phyloP scores from a whole-genome alignment of 371 early-diverging fungal genomes.

The Mucor lusitanicus region DNA sequence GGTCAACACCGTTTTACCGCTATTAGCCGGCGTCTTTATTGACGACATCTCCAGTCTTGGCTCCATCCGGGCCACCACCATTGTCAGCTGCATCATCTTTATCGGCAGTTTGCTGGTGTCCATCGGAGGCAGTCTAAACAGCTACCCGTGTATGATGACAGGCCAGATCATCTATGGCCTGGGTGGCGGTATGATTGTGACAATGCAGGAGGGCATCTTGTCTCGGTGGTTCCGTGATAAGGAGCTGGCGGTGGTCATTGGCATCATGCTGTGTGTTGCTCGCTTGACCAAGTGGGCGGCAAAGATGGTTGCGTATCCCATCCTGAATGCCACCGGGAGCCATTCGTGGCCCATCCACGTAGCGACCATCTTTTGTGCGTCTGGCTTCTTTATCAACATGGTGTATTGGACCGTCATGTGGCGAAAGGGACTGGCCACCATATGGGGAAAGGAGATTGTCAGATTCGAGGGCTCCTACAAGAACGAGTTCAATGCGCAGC shows the following conservation, averaged over 20 bases:
- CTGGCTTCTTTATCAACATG: conserved; percentile 31
- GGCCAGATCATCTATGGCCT: conserved; percentile 48
- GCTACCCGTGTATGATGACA: conserved; percentile 45
- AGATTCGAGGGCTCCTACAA: conserved; percentile 12
- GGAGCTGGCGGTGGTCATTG: conserved; percentile 40
- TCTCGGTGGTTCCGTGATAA: conserved; percentile 51
- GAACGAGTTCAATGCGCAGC: conserved; percentile 10
- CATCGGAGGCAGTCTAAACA: conserved; percentile 25
- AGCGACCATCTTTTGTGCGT: conserved; percentile 41
- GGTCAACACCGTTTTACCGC: conserved; percentile 69
- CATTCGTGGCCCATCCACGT: conserved; percentile 36
- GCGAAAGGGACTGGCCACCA: conserved; percentile 32
- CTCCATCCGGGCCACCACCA: conserved; percentile 37
- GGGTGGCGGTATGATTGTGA: conserved; percentile 49
- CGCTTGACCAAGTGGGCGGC: conserved; percentile 44
- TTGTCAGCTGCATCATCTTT: conserved; percentile 37
- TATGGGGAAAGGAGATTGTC: conserved; percentile 33
- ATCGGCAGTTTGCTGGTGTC: conserved; percentile 41
- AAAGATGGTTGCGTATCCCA: conserved; percentile 45
- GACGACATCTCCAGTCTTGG: conserved; percentile 42
- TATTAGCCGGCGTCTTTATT: conserved; percentile 65
- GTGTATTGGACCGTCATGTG: conserved; percentile 43
- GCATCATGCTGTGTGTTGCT: conserved; percentile 34
- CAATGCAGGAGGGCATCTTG: conserved; percentile 50
- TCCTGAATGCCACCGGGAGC: conserved; percentile 26